Evolutionary conservation across 495 filamentous ascomycete genomes (phyloP), one percentile per base, ranked within the genome.

Genomic region (Penicillium paxilli): DNA sequence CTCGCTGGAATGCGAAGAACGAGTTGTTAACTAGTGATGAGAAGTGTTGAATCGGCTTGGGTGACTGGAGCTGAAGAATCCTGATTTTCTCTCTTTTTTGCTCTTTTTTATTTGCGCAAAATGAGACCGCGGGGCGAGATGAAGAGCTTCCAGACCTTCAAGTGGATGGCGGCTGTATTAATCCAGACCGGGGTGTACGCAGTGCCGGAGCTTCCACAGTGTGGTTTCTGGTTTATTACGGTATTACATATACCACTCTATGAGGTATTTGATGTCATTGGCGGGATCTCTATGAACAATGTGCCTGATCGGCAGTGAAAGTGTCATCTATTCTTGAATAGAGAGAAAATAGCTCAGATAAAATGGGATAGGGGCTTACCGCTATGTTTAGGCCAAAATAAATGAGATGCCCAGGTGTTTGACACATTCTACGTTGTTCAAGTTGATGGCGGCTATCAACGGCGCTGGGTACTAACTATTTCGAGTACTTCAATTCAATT

Each of bases 231-330:
- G 48, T 45, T 21, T 14, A 17, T 38, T 63, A 65, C 53, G 20
- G 53, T 59, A 65, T 52, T 51, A 33, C 16, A 16, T 5, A 33
- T 62, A 63, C 59, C 22, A 38, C 51, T 48, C 23, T 59, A 63
- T 59, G 35, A 9, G 16, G 2, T 8, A 4, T 32, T 6, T 1
- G 1, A 48, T 40, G 6, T 48, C 19, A 65, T 65, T 65, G 56
- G 63, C 35, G 63, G 63, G 52, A 60, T 37, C 23, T 53, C 16
- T 11, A 1, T 42, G 40, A 24, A 23, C 6, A 24, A 21, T 22
- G 20, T n/a, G 40, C 21, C 20, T 42, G 40, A 42, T 42, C 40
- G 40, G 20, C 40, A 42, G 21, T 42, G 20, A 23, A 42, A 5
- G 21, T 23, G 10, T 23, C 40, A 42, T 42, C n/a, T 16, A 14